These are phyloP conservation scores for Dothideomycetes sp. DNA, from an alignment of 2,329 filamentous ascomycete species.

Conservation along the genomic window DNA sequence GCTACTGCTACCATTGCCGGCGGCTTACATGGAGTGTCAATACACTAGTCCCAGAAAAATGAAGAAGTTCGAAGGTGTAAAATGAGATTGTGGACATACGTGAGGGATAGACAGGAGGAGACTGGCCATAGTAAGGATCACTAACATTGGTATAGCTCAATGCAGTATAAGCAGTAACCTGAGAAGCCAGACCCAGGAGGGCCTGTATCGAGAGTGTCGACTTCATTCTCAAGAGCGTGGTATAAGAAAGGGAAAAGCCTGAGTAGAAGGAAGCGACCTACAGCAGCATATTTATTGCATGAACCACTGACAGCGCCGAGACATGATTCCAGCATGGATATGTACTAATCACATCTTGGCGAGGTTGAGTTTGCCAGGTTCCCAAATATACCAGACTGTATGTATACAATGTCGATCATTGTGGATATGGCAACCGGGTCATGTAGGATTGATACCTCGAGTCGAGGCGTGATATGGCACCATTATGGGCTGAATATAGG, in stretches of 20 bases:
- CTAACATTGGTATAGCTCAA: constrained; percentile 14
- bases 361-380: background rate
- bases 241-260: background rate
- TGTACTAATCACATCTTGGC: constrained; percentile 4
- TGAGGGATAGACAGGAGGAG: constrained; percentile 24
- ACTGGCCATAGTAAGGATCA: constrained; percentile 21
- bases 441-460: too few species aligned
- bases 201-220: background rate
- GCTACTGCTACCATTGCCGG: constrained; percentile 15
- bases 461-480: too few species aligned
- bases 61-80: constrained; percentile 1
- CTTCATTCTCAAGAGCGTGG: background rate
- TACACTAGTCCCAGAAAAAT: too few species aligned
- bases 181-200: background rate
- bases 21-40: constrained; percentile 10
- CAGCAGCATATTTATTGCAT: background rate
- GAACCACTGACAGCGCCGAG: too few species aligned
- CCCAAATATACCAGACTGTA: too few species aligned
- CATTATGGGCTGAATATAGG: too few species aligned
- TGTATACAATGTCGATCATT: too few species aligned
- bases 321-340: too few species aligned
- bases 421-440: too few species aligned
- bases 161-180: constrained; percentile 5
- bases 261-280: background rate
- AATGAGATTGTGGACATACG: constrained; percentile 14